Base-by-base conservation (phyloP, 2,329 filamentous ascomycete genomes). In the Fragosphaeria purpurea region DNA sequence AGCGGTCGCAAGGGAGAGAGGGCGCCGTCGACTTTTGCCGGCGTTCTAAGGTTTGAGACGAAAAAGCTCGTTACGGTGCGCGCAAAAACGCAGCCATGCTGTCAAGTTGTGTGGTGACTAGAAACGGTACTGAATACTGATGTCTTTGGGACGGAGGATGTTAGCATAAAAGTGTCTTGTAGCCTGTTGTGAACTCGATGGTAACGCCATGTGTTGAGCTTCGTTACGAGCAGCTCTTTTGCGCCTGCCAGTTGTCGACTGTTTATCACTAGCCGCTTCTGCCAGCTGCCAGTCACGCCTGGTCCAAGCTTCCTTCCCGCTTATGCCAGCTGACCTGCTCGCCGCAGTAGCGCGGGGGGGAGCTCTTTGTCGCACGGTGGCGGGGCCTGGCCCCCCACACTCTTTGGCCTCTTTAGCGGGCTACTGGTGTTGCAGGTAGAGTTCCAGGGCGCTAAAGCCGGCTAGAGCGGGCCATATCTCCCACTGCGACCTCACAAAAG, bases 381-480 rank as follows among this genome's bases (percentile, higher is more conserved):
- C 22, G 22, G 22, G 22, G 22, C 2, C 2, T 22, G 22, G 22
- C 22, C 45, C 46, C 46, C 46, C 46, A 47, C 46, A 47, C 32
- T 9, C 22, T 22, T 22, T 22, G 22, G 22, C 22, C 22, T 22
- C 22, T 22, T 22, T 22, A 3, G 22, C 22, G 22, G 22, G 22
- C 22, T 22, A 2, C 22, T 2, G 22, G 22, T 22, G 22, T 22
- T 22, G 22, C 22, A 22, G 22, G 2, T 22, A 2, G 22, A 22
- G 22, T 22, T 37, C 46, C 46, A 47, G 45, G 22, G 22, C 45
- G 45, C 45, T 47, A 47, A 47, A 47, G 37, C 45, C 45, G 45
- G 45, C 45, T 41, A 41, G 30, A 47, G 45, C 38, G 31, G 31
- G 35, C n/a, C 30, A 22, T 22, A 22, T 22, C 22, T 22, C n/a